Evolutionary conservation across 2,329 filamentous ascomycete species (phyloP).

Genomic region (Verticillium albo-atrum): DNA sequence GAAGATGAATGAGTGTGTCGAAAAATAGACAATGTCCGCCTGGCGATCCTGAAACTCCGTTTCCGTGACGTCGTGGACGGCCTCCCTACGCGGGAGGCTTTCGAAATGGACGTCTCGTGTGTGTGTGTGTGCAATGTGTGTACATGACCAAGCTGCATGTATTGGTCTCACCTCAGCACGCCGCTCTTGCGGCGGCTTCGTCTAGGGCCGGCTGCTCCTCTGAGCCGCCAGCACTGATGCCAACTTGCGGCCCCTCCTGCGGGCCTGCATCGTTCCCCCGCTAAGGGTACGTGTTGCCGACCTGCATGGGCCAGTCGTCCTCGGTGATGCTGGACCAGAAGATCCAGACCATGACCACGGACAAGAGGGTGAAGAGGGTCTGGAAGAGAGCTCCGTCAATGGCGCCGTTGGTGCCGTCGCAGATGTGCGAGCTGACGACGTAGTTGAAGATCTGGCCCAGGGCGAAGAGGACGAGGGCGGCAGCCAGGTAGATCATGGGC

Average conservation of each 20-base stretch:
- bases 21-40: neutral
- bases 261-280: neutral
- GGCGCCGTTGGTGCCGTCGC: conserved; percentile 73
- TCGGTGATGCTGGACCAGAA: conserved; percentile 99
- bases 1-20: neutral
- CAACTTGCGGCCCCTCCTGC: neutral
- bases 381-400: conserved; percentile 93
- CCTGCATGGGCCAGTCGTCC: conserved; percentile 83
- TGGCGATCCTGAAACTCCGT: neutral
- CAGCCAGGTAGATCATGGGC: conserved; percentile 84
- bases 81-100: neutral
- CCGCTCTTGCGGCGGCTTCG: neutral
- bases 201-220: neutral
- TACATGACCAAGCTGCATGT: neutral
- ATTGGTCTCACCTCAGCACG: neutral
- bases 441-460: conserved; percentile 96
- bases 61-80: neutral
- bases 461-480: conserved; percentile 76
- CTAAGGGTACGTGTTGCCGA: conserved; percentile 32
- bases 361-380: conserved; percentile 82
- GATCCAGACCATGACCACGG: conserved; percentile 80
- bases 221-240: neutral
- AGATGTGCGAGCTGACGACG: conserved; percentile 86
- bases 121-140: no score
- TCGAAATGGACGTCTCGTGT: neutral